Base-by-base conservation (phyloP, 2,329 filamentous ascomycete genomes). In the Elsinoe ampelina region DNA sequence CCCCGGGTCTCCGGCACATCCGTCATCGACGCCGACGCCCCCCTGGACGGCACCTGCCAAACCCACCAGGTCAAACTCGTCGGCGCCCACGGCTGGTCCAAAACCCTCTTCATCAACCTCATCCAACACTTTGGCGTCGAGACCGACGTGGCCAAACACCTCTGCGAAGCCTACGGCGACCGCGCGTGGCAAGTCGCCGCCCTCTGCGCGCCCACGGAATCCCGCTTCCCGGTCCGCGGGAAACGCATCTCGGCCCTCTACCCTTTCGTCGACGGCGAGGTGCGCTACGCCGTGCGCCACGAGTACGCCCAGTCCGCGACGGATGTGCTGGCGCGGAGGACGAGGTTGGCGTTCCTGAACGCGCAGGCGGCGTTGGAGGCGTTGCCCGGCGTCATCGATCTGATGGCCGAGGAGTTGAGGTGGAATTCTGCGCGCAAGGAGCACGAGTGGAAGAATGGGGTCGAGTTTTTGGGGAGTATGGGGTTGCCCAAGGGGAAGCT, bases 51-150 rank as follows among this genome's bases (percentile, higher is more conserved):
- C 41, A 78, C 76, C 45, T 95, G 89, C 73, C 87, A 92, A 68
- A 95, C 89, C 2, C 88, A 93, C 70, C 82, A 85, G 64, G 85
- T 95, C 55, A 84, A 87, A 56, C 77, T 95, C 34, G 78, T 93
- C 58, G 89, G 89, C 63, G 87, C 89, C 10, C 89, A 95, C 69
- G 89, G 89, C 56, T 95, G 85, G 75, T 90, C 85, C 71, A 90
- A 90, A 72, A 89, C 90, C 1, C 82, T 96, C 20, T 95, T 95
- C 75, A 95, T 96, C 77, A 91, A 92, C 71, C 77, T 96, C 35
- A 93, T 95, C 67, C 90, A 96, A 71, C 88, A 95, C 73, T 95
- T 89, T 68, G 89, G 89, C 61, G 75, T 96, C 57, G 91, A 95
- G 72, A 95, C 89, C 15, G 89, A 95, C 64, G 88, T 96, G 17